Evolutionary conservation across 352 stramenopile genomes (phyloP).

Genomic region (Phytophthora pinifolia): DNA sequence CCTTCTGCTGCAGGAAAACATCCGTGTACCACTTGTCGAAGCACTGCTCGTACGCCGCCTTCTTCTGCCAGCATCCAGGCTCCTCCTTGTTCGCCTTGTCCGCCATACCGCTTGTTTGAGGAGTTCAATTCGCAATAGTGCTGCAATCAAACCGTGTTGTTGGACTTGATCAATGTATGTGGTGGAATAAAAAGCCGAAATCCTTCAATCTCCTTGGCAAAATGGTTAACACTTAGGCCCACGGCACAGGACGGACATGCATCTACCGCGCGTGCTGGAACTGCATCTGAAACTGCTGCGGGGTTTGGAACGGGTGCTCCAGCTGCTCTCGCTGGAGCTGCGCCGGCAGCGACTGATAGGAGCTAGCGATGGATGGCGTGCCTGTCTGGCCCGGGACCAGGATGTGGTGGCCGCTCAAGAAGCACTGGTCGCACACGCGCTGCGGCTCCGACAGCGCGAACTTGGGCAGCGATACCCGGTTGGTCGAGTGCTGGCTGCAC

Average conservation of each 20-base stretch:
- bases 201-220: conserved; percentile 28
- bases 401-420: conserved; percentile 65
- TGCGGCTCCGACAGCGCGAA: conserved; percentile 71
- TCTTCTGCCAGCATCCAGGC: conserved; percentile 68
- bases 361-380: conserved; percentile 39
- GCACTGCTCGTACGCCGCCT: conserved; percentile 78
- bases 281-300: conserved; percentile 37
- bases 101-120: conserved; percentile 14
- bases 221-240: conserved; percentile 28
- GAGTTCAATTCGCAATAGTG: conserved; percentile 5
- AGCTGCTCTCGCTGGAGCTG: conserved; percentile 37
- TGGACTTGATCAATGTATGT: conserved; percentile 27
- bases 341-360: conserved; percentile 41
- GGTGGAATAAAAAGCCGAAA: conserved; percentile 16
- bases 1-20: conserved; percentile 82
- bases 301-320: conserved; percentile 36
- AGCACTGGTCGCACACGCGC: conserved; percentile 82
- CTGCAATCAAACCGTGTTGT: conserved; percentile 7
- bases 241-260: conserved; percentile 6
- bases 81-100: conserved; percentile 35
- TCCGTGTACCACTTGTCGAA: conserved; percentile 89
- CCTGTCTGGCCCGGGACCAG: conserved; percentile 30
- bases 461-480: conserved; percentile 75
- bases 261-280: conserved; percentile 33
- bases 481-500: conserved; percentile 72